Percentiles rank a stretch among this genome's conserved stretches.
Evolutionary conservation across 2,329 filamentous ascomycete species (phyloP).

Genomic region (Penicillium sp.): DNA sequence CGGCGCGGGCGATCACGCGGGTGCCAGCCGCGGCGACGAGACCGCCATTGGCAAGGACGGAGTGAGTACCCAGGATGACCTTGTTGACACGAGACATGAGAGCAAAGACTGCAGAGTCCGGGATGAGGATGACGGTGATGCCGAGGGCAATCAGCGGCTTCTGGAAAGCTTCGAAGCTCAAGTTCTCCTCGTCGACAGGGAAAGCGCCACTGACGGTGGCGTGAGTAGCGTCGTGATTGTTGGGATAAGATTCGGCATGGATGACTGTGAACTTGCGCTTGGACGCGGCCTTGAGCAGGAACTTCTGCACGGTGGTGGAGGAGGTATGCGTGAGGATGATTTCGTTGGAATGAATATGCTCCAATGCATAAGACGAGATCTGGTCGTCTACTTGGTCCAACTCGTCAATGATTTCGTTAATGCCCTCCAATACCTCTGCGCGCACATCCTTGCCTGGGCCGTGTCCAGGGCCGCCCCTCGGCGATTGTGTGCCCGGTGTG

Average conservation of each 20-base stretch:
- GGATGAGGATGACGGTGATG: constrained; percentile 77
- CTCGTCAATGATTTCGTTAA: constrained; percentile 94
- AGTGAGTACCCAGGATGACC: constrained; percentile 84
- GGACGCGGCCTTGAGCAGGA: constrained; percentile 79
- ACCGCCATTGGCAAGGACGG: constrained; percentile 83
- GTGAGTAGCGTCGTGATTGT: constrained; percentile 65
- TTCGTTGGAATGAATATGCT: constrained; percentile 91
- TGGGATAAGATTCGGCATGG: constrained; percentile 71
- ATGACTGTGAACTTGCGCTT: constrained; percentile 92
- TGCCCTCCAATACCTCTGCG: constrained; percentile 88
- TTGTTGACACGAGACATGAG: constrained; percentile 96
- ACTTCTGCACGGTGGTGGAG: constrained; percentile 81
- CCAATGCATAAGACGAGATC: constrained; percentile 81
- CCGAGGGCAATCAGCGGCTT: constrained; percentile 77
- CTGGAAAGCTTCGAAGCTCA: constrained; percentile 57
- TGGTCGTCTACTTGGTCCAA: constrained; percentile 90
- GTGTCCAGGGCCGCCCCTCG: constrained; percentile 32
- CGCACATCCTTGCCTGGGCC: constrained; percentile 64
- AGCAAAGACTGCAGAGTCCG: constrained; percentile 81
- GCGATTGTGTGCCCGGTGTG: constrained; percentile 35
- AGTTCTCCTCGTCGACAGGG: constrained; percentile 48
- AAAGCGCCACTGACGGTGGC: constrained; percentile 58
- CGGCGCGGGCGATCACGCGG: constrained; percentile 77
- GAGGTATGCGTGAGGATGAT: constrained; percentile 87
- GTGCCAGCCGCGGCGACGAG: constrained; percentile 83